Conservation (phyloP, 2,329 filamentous ascomycete species). For the Chrysosporium keratinophilum region DNA sequence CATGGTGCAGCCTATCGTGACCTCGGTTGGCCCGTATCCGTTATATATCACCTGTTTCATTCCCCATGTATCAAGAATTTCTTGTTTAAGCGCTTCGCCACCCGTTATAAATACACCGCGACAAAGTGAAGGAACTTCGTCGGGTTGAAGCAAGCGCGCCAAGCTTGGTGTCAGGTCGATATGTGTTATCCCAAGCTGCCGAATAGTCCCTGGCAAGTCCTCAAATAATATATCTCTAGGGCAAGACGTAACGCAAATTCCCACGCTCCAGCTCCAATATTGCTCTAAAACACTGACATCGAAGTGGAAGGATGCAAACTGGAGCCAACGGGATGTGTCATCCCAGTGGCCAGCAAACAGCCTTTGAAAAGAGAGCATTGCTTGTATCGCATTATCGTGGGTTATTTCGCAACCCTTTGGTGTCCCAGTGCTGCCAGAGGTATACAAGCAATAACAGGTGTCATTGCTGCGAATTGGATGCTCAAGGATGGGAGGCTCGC, state of each 20-base stretch:
- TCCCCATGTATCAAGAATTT: conserved; percentile 81
- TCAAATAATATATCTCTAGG: conserved; percentile 77
- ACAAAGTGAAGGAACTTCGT: conserved; percentile 69
- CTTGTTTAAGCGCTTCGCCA: conserved; percentile 76
- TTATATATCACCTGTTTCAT: conserved; percentile 75
- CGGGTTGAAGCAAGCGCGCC: conserved; percentile 64
- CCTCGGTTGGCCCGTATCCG: conserved; percentile 83
- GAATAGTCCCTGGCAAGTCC: conserved; percentile 65
- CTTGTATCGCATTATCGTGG: conserved; percentile 79
- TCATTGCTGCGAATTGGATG: conserved; percentile 40
- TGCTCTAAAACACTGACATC: conserved; percentile 89
- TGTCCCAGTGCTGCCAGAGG: conserved; percentile 74
- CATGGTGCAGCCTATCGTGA: conserved; percentile 87
- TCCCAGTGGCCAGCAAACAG: conserved; percentile 70
- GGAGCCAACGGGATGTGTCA: conserved; percentile 64
- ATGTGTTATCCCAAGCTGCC: conserved; percentile 65
- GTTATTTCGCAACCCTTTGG: conserved; percentile 84
- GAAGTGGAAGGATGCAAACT: conserved; percentile 91
- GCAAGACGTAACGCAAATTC: conserved; percentile 71
- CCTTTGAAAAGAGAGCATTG: conserved; percentile 73
- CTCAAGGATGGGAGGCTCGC: conserved; percentile 27
- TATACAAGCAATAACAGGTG: conserved; percentile 75
- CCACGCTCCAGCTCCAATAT: conserved; percentile 91
- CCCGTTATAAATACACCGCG: conserved; percentile 87
- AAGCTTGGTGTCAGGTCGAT: conserved; percentile 86